Conservation (phyloP, 2,329 filamentous ascomycete species). For the Chaetothyriales sp. region DNA sequence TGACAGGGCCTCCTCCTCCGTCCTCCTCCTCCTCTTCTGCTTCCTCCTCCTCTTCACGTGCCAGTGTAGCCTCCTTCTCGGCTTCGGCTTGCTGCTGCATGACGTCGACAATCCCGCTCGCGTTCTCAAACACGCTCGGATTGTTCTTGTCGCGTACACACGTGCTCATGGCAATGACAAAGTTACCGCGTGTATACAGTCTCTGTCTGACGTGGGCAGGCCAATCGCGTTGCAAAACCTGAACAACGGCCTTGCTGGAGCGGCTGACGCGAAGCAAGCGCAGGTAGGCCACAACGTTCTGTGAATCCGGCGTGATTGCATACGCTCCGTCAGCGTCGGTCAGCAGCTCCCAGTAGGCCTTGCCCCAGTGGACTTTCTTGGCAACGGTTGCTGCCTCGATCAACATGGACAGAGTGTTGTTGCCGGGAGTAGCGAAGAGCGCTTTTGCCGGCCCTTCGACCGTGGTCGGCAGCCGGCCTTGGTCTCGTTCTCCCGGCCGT, state of each 20-base stretch:
- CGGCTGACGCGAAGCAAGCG: conserved; percentile 52
- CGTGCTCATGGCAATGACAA: conserved; percentile 58
- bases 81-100: conserved; percentile 36
- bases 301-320: conserved; percentile 54
- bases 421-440: conserved; percentile 35
- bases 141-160: conserved; percentile 70
- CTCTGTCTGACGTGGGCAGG: conserved; percentile 33
- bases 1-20: not conserved
- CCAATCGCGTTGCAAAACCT: conserved; percentile 40
- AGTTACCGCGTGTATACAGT: conserved; percentile 38
- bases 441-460: conserved; percentile 10
- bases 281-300: conserved; percentile 58
- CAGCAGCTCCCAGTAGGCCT: conserved; percentile 64
- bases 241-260: conserved; percentile 48
- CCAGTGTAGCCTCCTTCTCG: not conserved
- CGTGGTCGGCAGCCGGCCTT: not conserved
- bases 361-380: conserved; percentile 47
- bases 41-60: not conserved
- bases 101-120: conserved; percentile 49
- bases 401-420: conserved; percentile 53
- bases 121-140: conserved; percentile 50
- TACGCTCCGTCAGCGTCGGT: conserved; percentile 37
- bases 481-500: not conserved
- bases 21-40: not conserved
- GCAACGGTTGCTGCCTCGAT: conserved; percentile 50